A percentile compares a stretch with the other conserved stretches of the same genome.
Conservation (phyloP, 1,284 basidiomycete species). For the Puccinia triticina region DNA sequence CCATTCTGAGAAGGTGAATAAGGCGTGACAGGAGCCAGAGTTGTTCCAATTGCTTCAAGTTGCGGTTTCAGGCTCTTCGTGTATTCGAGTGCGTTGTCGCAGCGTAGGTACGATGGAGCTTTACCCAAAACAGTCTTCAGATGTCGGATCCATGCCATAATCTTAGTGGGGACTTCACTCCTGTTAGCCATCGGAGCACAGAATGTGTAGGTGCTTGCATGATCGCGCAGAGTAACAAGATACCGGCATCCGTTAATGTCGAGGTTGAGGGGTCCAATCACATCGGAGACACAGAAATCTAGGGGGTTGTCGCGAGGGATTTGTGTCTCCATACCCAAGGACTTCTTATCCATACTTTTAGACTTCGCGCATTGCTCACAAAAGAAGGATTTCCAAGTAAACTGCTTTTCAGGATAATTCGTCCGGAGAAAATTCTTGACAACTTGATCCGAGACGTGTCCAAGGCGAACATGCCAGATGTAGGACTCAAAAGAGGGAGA, state of each 20-base stretch:
- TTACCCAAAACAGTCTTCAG: neutral
- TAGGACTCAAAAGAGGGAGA: neutral
- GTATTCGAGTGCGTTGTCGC: neutral
- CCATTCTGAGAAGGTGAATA: slow-evolving; percentile 10
- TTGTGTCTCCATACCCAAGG: too few species aligned
- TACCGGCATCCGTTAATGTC: neutral
- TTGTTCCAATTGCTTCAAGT: neutral
- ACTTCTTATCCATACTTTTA: too few species aligned
- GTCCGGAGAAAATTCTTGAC: neutral
- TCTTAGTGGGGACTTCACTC: neutral
- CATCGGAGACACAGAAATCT: neutral
- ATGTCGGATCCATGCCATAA: neutral
- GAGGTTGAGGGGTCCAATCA: neutral
- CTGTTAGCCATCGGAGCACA: neutral
- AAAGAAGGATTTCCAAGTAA: too few species aligned
- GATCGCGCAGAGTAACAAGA: too few species aligned
- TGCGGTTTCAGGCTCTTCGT: neutral
- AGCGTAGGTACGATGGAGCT: too few species aligned
- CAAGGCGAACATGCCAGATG: too few species aligned
- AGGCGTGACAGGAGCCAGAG: neutral
- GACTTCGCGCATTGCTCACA: too few species aligned
- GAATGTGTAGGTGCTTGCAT: slow-evolving; percentile 23
- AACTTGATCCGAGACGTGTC: neutral
- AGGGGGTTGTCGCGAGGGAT: too few species aligned
- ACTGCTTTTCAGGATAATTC: neutral